Percentiles rank a stretch among this genome's conserved stretches.
phyloP scores from a whole-genome alignment of 495 filamentous ascomycete genomes.

The Aspergillus kassunensis region DNA sequence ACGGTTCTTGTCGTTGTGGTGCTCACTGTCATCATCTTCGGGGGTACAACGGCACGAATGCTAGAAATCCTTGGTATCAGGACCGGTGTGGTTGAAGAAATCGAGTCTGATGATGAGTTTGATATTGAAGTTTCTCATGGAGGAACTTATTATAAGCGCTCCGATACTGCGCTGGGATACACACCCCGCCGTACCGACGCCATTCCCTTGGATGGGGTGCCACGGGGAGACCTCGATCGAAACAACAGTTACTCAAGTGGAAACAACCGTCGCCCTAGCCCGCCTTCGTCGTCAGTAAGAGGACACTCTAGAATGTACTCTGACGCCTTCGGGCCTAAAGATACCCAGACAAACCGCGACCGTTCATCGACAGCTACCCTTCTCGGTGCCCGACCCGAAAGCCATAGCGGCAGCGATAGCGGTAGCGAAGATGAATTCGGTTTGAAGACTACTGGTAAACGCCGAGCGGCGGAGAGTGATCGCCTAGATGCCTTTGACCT shows the following conservation, averaged over 20 bases:
- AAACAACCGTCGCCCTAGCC: slow-evolving; percentile 47
- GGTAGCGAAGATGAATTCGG: slow-evolving; percentile 52
- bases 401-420: slow-evolving; percentile 43
- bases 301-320: slow-evolving; percentile 50
- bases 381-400: slow-evolving; percentile 41
- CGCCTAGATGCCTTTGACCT: slow-evolving; percentile 52
- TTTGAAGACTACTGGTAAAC: slow-evolving; percentile 46
- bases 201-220: slow-evolving; percentile 51
- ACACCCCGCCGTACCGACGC: slow-evolving; percentile 59
- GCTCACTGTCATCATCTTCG: slow-evolving; percentile 96
- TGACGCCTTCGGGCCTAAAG: slow-evolving; percentile 52
- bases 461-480: slow-evolving; percentile 54
- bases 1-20: slow-evolving; percentile 97
- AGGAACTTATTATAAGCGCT: slow-evolving; percentile 73
- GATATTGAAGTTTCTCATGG: slow-evolving; percentile 84
- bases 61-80: slow-evolving; percentile 90
- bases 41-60: slow-evolving; percentile 98
- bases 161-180: slow-evolving; percentile 67
- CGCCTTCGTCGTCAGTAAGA: slow-evolving; percentile 39
- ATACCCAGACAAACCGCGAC: slow-evolving; percentile 37
- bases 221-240: slow-evolving; percentile 27
- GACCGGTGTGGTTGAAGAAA: slow-evolving; percentile 93
- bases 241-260: slow-evolving; percentile 52
- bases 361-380: slow-evolving; percentile 39
- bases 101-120: slow-evolving; percentile 97